Evolutionary conservation across 768 basidiomycete species (phyloP).

Genomic region (Crassisporium funariophilum): DNA sequence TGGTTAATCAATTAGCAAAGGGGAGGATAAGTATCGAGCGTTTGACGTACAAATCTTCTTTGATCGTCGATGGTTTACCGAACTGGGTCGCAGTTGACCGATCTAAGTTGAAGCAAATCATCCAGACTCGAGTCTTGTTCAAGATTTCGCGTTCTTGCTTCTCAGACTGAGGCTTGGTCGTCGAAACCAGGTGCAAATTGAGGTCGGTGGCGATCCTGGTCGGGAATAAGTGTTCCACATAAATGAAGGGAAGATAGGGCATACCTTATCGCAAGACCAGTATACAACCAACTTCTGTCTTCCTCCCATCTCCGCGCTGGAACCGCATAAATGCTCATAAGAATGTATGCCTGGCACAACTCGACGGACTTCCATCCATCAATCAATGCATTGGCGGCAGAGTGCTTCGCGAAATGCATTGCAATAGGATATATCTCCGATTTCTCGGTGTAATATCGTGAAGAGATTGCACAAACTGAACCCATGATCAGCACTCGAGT

Average conservation of each 20-base stretch:
- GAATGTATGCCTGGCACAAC: conserved; percentile 87
- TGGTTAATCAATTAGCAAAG: background rate
- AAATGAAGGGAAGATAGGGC: conserved; percentile 8
- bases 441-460: conserved; percentile 76
- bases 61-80: conserved; percentile 87
- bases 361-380: conserved; percentile 87
- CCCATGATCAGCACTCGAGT: conserved; percentile 3
- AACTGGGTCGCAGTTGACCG: conserved; percentile 87
- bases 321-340: conserved; percentile 81
- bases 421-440: conserved; percentile 86
- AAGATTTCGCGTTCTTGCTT: conserved; percentile 79
- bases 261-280: conserved; percentile 81
- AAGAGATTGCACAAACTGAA: conserved; percentile 83
- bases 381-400: conserved; percentile 78
- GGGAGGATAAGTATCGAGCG: background rate
- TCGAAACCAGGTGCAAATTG: conserved; percentile 74
- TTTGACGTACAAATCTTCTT: conserved; percentile 71
- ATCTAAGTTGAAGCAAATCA: conserved; percentile 89
- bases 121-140: conserved; percentile 87
- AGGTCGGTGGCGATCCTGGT: conserved; percentile 83
- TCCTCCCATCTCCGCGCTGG: conserved; percentile 88
- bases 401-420: conserved; percentile 87
- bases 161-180: conserved; percentile 66
- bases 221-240: conserved; percentile 2
- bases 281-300: conserved; percentile 87